Conservation (phyloP, 1,284 basidiomycete species). For the Ganoderma multipileum region DNA sequence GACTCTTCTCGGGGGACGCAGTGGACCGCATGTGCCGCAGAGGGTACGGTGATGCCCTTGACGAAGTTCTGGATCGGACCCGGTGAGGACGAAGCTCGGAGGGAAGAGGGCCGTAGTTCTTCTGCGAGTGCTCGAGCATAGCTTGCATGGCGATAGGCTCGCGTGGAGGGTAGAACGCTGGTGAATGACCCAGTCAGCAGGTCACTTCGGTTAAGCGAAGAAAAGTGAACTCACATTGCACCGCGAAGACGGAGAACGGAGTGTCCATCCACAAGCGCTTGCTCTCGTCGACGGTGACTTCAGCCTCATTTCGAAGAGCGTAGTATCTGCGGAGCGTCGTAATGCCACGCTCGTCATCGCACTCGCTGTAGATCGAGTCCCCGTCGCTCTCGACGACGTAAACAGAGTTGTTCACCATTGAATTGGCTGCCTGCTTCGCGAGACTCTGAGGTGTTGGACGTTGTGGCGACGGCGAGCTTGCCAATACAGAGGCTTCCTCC, state of each 20-base stretch:
- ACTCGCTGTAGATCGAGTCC: conserved; percentile 55
- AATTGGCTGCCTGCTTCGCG: conserved; percentile 16
- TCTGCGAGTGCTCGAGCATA: conserved; percentile 73
- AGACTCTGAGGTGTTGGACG: conserved; percentile 28
- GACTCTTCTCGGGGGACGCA: conserved; percentile 49
- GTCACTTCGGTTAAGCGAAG: not conserved
- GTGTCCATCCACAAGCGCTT: conserved; percentile 73
- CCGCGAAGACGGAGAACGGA: conserved; percentile 70
- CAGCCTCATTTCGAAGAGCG: conserved; percentile 72
- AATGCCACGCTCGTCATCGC: conserved; percentile 72
- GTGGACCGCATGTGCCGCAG: conserved; percentile 52
- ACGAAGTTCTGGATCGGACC: conserved; percentile 68
- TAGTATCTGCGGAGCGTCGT: conserved; percentile 69
- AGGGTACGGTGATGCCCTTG: conserved; percentile 77
- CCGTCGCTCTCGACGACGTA: conserved; percentile 65
- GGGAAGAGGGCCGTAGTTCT: conserved; percentile 72
- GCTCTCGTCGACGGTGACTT: conserved; percentile 71
- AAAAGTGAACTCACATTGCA: conserved; percentile 65
- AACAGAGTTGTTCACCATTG: conserved; percentile 46
- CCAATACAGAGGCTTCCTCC: conserved; percentile 59
- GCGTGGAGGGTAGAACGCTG: conserved; percentile 75
- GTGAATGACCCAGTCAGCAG: conserved; percentile 2
- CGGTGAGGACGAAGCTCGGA: conserved; percentile 68
- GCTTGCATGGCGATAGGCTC: conserved; percentile 73
- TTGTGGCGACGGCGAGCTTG: conserved; percentile 46